Evolutionary conservation across 257 asterid genomes (phyloP), one percentile per base, ranked within the genome.

Genomic region (Forsythia suspensa): DNA sequence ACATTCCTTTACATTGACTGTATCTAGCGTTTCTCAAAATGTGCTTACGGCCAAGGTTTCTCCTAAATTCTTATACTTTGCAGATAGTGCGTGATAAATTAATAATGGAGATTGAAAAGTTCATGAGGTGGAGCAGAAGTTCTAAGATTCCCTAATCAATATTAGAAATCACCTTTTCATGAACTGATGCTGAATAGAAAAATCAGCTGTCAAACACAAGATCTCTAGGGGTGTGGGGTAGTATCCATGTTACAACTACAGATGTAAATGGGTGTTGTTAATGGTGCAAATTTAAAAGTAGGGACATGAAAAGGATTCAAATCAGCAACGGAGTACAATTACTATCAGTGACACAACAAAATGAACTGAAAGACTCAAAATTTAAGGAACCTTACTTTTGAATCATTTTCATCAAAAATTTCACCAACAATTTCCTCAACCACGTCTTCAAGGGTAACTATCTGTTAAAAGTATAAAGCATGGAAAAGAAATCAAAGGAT

Each of bases 361-460:
- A 41, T 44, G 8, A 29, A 72, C n/a, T 34, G 15, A 46, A 68
- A 74, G 80, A 73, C 40, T 21, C 44, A 21, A 4, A 37, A 41
- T 75, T 43, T 51, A 42, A 78, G 66, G 16, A 70, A 78, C 41
- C 94, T 86, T 90, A 94, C 99, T 86, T 91, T 94, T 12, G 99
- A 96, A 84, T 96, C 99, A 73, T 96, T 94, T 90, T 96, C 99
- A 18, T 96, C 99, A 81, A 94, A 94, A 79, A 96, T 94, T 86
- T 96, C 99, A 83, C 99, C 99, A 85, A 96, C 99, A 80, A 96
- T 96, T 87, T 96, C 99, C 85, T 94, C 99, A 79, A 96, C 98
- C 87, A 96, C 98, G 29, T 96, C 98, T 86, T 96, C 99, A 82
- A 96, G 98, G 77, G 99, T 96, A 69, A 96, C 99, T 61, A 96